Evolutionary conservation across 176 grass and related monocot species (phyloP).

Genomic region (Cenchrus purpureus): DNA sequence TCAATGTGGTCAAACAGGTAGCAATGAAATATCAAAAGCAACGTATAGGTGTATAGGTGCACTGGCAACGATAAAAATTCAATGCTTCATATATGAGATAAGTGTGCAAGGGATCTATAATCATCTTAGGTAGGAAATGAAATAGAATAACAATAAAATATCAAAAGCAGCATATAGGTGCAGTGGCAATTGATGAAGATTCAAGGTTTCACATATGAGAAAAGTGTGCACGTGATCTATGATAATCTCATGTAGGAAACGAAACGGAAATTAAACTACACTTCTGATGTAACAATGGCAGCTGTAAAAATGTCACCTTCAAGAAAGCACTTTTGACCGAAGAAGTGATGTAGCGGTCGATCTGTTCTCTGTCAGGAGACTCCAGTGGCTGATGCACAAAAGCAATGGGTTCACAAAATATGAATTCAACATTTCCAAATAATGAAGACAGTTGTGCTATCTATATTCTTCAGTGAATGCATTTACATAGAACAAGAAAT

Average conservation of each 20-base stretch:
- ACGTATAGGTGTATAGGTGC: background rate
- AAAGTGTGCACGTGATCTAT: conserved; percentile 22
- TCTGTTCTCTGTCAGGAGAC: conserved; percentile 78
- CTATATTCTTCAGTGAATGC: conserved; percentile 13
- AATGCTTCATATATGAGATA: conserved; percentile 26
- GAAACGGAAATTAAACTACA: conserved; percentile 25
- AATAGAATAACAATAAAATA: conserved; percentile 9
- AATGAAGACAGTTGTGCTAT: background rate
- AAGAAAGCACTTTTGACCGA: conserved; percentile 90
- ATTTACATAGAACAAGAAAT: conserved; percentile 28
- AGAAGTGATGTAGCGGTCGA: conserved; percentile 88
- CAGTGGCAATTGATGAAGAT: conserved; percentile 10
- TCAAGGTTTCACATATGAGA: conserved; percentile 33
- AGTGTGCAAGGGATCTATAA: conserved; percentile 29
- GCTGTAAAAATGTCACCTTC: conserved; percentile 63
- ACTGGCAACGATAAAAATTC: conserved; percentile 19
- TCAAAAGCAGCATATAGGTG: conserved; percentile 18
- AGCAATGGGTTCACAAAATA: conserved; percentile 30
- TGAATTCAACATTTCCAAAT: conserved; percentile 35
- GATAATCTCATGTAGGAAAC: conserved; percentile 34
- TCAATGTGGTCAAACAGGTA: conserved; percentile 30
- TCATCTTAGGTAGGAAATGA: conserved; percentile 28
- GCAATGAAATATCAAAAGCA: conserved; percentile 20
- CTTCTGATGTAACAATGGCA: conserved; percentile 41
- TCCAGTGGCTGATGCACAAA: conserved; percentile 63